Conservation (phyloP, 495 filamentous ascomycete species). For the Acidiella bohemica region DNA sequence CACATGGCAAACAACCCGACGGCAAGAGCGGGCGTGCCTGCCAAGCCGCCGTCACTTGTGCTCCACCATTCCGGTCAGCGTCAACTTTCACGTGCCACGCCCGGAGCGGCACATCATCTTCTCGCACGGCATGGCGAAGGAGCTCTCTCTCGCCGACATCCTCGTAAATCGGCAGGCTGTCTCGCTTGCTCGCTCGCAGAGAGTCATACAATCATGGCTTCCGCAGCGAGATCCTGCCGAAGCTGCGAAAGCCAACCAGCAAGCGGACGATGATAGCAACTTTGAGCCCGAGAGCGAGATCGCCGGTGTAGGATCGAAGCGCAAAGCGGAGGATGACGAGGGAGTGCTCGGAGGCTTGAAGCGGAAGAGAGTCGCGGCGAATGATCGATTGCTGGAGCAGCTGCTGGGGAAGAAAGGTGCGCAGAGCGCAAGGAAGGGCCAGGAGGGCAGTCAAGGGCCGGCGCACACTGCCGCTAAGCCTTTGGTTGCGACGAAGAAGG, state of each 20-base stretch:
- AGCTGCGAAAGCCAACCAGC: constrained; percentile 29
- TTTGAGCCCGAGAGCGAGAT: constrained; percentile 32
- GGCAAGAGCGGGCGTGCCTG: not conserved
- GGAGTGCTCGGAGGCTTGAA: constrained; percentile 29
- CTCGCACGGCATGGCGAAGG: constrained; percentile 6
- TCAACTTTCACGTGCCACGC: not conserved
- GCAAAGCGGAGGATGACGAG: constrained; percentile 31
- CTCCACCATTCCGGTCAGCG: not conserved
- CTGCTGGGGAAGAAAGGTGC: constrained; percentile 33
- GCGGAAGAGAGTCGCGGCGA: constrained; percentile 26
- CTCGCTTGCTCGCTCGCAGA: constrained; percentile 32
- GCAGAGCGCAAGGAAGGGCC: constrained; percentile 15
- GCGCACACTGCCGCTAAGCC: constrained; percentile 23
- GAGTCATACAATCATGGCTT: constrained; percentile 37
- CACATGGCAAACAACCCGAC: too few species aligned
- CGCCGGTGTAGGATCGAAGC: constrained; percentile 16
- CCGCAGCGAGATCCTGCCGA: constrained; percentile 23
- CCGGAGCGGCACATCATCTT: too few species aligned
- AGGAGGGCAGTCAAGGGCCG: constrained; percentile 9
- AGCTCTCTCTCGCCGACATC: constrained; percentile 27
- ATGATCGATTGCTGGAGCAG: constrained; percentile 31
- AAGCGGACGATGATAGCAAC: constrained; percentile 29
- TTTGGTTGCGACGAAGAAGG: not conserved
- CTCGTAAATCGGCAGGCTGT: constrained; percentile 35
- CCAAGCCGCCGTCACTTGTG: too few species aligned